Evolutionary conservation across 441 rosid species (phyloP).

Genomic region (Syzygium syzygioides): DNA sequence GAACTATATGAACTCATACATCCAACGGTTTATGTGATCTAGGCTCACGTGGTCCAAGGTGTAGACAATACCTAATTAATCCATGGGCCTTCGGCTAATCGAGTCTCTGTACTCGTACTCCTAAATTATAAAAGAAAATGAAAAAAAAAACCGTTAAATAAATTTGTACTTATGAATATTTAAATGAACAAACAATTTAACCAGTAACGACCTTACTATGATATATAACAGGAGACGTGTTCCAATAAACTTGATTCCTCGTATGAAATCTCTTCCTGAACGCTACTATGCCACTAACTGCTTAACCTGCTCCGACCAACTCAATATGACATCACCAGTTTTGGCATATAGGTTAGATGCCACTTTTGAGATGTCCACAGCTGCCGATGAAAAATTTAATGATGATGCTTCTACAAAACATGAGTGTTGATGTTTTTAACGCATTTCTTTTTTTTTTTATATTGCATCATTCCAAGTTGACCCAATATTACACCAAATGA

Average conservation of each 20-base stretch:
- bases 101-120: background rate
- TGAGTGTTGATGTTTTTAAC: background rate
- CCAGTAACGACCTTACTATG: background rate
- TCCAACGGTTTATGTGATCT: too few species aligned
- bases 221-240: background rate
- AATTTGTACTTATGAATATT: background rate
- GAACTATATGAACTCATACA: background rate
- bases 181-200: background rate
- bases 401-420: background rate
- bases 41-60: background rate
- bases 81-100: fast-evolving
- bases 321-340: background rate
- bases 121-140: background rate
- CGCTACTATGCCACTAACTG: background rate
- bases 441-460: background rate
- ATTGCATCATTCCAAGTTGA: background rate
- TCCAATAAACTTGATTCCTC: too few species aligned
- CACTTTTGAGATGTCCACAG: background rate
- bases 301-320: background rate
- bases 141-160: background rate
- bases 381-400: background rate
- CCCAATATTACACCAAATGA: background rate
- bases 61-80: fast-evolving
- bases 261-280: background rate
- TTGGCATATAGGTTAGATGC: background rate